Evolutionary conservation across 305 asterid genomes (phyloP).

Genomic region (Fraxinus albicans): DNA sequence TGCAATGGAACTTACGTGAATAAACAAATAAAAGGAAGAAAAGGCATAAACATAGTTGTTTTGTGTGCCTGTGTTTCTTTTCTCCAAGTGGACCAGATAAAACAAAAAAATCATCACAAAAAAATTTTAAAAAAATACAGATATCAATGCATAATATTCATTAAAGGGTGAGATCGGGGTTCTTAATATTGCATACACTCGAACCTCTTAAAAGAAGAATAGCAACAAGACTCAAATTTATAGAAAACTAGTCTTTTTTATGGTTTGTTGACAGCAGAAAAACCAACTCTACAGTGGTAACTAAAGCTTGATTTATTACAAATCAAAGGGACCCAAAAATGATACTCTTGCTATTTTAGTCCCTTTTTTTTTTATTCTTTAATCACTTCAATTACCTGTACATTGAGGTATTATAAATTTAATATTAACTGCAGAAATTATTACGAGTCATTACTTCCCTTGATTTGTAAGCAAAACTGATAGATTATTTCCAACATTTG

Average conservation of each 20-base stretch:
- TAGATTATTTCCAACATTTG: neutral
- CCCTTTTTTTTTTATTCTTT: neutral
- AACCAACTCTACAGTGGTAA: neutral
- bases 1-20: constrained; percentile 15
- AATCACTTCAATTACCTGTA: neutral
- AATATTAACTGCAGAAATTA: neutral
- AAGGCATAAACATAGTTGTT: neutral
- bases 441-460: neutral
- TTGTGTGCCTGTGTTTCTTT: neutral
- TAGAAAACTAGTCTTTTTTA: neutral
- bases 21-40: neutral
- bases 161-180: neutral
- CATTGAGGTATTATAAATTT: neutral
- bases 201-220: neutral
- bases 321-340: neutral
- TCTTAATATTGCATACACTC: neutral
- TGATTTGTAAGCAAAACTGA: neutral
- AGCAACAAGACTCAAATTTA: neutral
- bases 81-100: neutral
- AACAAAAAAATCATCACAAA: neutral
- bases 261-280: neutral
- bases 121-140: neutral
- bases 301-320: neutral
- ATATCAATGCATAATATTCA: neutral
- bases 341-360: neutral